Base-by-base conservation (phyloP, 306 rosid genomes). In the Lagenaria siceraria region DNA sequence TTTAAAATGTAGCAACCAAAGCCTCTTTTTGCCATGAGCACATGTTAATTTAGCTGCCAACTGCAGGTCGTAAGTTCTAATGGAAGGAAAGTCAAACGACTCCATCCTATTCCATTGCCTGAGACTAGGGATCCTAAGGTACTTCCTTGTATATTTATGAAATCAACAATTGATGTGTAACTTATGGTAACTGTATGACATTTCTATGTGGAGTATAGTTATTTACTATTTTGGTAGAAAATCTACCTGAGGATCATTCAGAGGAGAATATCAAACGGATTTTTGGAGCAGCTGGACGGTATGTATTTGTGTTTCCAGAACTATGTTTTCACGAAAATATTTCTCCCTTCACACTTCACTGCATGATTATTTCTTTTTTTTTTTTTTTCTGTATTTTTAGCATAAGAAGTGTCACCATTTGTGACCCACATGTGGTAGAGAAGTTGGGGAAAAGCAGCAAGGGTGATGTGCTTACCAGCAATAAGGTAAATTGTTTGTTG, bases 211-310 rank as follows among this genome's bases (percentile, higher is more conserved):
- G 84, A 69, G 79, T 86, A 82, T 77, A 96, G 99, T 87, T 86
- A 81, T 92, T 21, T 80, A 96, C 99, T 88, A 97, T 96, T 82
- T 79, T 96, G 90, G 97, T 84, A 76, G 99, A 96, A 84, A 88
- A 96, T 81, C 87, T 96, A 80, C 98, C 99, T 0, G 97, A 84
- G 82, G 89, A 96, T 79, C 92, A 88, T 89, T 89, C 98, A 60
- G 82, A 76, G 88, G 93, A 87, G 82, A 96, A 92, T 84, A 84
- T 96, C 73, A 83, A 33, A 73, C 82, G 79, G 78, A 90, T 92
- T 78, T 92, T 92, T 87, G 87, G 84, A 77, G 90, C 80, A 86
- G 98, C 89, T 71, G 99, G 99, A 89, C 88, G 87, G 99, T 92
- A 88, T 60, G 90, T 79, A 22, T 66, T 69, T 31, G 38, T 74